phyloP scores from a whole-genome alignment of 441 rosid genomes.

The Populus hybrid region DNA sequence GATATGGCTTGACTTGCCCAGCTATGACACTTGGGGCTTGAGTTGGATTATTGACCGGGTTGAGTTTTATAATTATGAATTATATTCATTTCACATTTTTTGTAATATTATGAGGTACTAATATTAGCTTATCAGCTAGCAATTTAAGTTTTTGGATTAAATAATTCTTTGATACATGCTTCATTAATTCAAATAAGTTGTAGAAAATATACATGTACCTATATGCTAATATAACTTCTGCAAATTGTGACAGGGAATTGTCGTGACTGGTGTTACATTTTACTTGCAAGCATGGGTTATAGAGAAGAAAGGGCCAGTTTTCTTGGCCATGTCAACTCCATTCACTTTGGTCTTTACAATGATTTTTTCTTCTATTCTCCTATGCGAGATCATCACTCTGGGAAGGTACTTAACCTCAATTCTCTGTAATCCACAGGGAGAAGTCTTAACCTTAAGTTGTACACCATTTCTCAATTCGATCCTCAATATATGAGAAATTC shows the following conservation, averaged over 20 bases:
- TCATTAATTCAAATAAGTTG: too few species aligned
- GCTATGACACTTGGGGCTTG: too few species aligned
- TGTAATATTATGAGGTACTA: too few species aligned
- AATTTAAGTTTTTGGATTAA: too few species aligned
- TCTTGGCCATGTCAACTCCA: conserved; percentile 91
- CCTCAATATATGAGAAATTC: not conserved
- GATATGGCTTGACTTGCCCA: too few species aligned
- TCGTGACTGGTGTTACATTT: conserved; percentile 79
- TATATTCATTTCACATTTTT: too few species aligned
- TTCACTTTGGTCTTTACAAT: conserved; percentile 61
- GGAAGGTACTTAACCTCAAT: conserved; percentile 55
- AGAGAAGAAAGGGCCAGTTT: conserved; percentile 88
- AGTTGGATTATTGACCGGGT: too few species aligned
- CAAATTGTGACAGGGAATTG: conserved; percentile 56
- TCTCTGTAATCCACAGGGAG: not conserved
- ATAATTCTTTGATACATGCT: too few species aligned
- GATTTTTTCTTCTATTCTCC: conserved; percentile 50
- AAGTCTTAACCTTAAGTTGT: not conserved
- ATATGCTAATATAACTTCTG: not conserved
- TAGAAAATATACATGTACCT: too few species aligned
- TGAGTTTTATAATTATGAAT: too few species aligned
- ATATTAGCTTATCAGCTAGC: too few species aligned
- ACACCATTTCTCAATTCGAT: not conserved
- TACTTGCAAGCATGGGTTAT: conserved; percentile 87
- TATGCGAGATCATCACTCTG: conserved; percentile 55